Evolutionary conservation across 129 eudicot species (phyloP).

Genomic region (Escallonia rubra): DNA sequence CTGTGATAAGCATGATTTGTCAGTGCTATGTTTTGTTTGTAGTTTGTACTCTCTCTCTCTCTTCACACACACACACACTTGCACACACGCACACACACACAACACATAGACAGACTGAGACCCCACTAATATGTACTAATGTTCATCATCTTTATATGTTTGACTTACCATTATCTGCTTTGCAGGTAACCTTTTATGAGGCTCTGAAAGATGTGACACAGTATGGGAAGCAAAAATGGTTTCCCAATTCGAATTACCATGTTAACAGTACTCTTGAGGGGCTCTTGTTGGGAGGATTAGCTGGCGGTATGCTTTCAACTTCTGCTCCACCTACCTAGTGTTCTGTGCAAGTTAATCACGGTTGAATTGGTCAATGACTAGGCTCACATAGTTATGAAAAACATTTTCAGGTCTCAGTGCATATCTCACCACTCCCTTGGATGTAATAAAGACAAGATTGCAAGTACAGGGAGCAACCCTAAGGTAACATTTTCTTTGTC

Average conservation of each 20-base stretch:
- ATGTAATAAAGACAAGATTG: slow-evolving; percentile 91
- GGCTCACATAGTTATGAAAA: slow-evolving; percentile 9
- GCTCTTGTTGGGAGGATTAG: slow-evolving; percentile 88
- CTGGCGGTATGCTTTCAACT: slow-evolving; percentile 68
- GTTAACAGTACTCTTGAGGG: slow-evolving; percentile 77
- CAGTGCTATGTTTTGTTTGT: too few relatives aligned
- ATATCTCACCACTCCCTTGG: slow-evolving; percentile 93
- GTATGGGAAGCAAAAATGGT: slow-evolving; percentile 56
- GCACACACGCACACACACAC: too few relatives aligned
- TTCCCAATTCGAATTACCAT: slow-evolving; percentile 46
- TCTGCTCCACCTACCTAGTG: background rate
- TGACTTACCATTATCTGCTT: background rate
- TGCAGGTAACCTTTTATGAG: slow-evolving; percentile 86
- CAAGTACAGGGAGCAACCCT: slow-evolving; percentile 81
- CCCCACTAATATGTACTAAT: too few relatives aligned
- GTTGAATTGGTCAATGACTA: background rate
- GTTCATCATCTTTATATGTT: too few relatives aligned
- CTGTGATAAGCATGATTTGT: too few relatives aligned
- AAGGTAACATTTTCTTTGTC: slow-evolving; percentile 31
- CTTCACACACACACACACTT: too few relatives aligned
- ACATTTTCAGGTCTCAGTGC: slow-evolving; percentile 76
- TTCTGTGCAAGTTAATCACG: slow-evolving; percentile 1
- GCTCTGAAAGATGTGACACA: slow-evolving; percentile 66
- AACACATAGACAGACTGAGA: too few relatives aligned
- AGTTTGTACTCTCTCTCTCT: too few relatives aligned